Percentiles rank a stretch among this genome's conserved stretches.
Conservation (phyloP, 495 filamentous ascomycete species). For the Neurospora tetraspora region DNA sequence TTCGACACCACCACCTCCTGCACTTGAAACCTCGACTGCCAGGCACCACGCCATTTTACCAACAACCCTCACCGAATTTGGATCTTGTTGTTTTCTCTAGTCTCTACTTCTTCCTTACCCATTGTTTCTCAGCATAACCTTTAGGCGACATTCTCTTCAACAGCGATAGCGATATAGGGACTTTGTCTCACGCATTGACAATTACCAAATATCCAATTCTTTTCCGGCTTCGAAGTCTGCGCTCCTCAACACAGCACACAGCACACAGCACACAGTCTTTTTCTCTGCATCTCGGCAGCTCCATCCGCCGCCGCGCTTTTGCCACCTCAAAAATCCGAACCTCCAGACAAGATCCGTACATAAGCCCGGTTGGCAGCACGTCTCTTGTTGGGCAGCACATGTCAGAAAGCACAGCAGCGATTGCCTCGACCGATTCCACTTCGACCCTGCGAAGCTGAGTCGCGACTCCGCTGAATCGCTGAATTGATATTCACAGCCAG, state of each 20-base stretch:
- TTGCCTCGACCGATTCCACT: background rate
- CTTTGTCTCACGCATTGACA: background rate
- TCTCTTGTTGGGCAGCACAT: background rate
- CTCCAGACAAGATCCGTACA: background rate
- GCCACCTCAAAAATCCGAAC: background rate
- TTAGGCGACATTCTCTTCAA: background rate
- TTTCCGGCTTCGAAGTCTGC: background rate
- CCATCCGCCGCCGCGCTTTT: background rate
- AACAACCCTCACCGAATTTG: background rate
- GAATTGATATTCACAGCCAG: background rate
- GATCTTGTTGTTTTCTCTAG: background rate
- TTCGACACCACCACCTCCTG: background rate
- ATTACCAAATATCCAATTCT: background rate
- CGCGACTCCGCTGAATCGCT: background rate
- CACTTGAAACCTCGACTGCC: slow-evolving; percentile 1
- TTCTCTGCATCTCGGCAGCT: background rate
- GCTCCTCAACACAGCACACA: background rate
- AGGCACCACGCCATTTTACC: slow-evolving; percentile 10
- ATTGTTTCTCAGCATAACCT: background rate
- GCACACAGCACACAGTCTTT: background rate
- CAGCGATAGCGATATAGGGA: background rate
- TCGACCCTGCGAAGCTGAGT: background rate
- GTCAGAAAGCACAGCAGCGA: background rate
- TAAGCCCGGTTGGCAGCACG: background rate
- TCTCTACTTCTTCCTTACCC: background rate